Evolutionary conservation across 2,329 filamentous ascomycete genomes (phyloP).

Genomic region (Pseudophaeomoniella oleicola): DNA sequence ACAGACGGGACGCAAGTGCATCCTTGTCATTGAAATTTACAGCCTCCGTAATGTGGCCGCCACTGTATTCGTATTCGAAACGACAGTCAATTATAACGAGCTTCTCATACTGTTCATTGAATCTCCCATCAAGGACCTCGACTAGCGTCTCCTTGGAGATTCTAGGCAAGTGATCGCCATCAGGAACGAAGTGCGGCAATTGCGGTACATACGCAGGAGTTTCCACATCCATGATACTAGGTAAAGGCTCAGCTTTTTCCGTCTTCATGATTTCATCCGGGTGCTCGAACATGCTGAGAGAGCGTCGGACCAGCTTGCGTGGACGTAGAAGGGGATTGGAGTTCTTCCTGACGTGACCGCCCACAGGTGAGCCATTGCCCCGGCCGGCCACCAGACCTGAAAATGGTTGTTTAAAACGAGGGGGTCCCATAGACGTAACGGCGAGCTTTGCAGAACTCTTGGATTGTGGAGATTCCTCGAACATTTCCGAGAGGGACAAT

Average conservation of each 20-base stretch:
- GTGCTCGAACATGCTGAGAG: constrained; percentile 95
- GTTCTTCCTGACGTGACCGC: constrained; percentile 54
- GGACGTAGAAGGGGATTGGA: constrained; percentile 60
- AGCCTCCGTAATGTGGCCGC: constrained; percentile 84
- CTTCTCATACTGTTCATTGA: constrained; percentile 59
- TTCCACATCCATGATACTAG: constrained; percentile 73
- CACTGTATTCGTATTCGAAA: constrained; percentile 97
- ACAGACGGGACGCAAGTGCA: constrained; percentile 62
- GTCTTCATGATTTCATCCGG: constrained; percentile 76
- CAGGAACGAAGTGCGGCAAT: constrained; percentile 70
- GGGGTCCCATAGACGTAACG: constrained; percentile 46
- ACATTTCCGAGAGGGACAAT: constrained; percentile 65
- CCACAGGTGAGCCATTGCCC: constrained; percentile 62
- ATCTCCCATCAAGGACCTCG: constrained; percentile 77
- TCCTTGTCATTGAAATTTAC: constrained; percentile 98
- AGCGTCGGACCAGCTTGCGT: constrained; percentile 78
- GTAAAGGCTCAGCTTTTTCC: constrained; percentile 52
- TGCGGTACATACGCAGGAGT: constrained; percentile 44
- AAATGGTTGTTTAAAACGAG: constrained; percentile 53
- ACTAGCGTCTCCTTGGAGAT: constrained; percentile 72
- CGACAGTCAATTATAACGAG: constrained; percentile 88
- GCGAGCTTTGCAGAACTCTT: constrained; percentile 42
- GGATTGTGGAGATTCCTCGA: constrained; percentile 65
- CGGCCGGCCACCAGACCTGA: constrained; percentile 41
- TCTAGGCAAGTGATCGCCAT: constrained; percentile 74